A percentile compares a stretch with the other conserved stretches of the same genome.
phyloP scores from a whole-genome alignment of 164 flowering plant genomes.

The Kingdonia uniflora region DNA sequence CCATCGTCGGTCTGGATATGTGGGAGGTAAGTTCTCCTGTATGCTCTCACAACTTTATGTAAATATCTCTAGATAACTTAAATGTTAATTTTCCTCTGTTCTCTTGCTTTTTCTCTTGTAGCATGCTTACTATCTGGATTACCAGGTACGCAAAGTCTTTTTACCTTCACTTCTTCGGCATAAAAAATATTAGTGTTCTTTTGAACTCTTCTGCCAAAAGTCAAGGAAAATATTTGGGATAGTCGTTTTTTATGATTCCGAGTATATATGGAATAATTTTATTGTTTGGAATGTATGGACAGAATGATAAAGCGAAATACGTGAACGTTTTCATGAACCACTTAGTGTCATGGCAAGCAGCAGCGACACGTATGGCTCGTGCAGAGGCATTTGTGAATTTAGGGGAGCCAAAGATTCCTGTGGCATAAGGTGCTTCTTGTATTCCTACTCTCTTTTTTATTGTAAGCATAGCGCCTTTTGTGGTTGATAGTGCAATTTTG shows the following conservation, averaged over 20 bases:
- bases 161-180: not conserved
- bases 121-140: slow-evolving; percentile 89
- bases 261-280: not conserved
- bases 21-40: slow-evolving; percentile 60
- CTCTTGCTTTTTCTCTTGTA: slow-evolving; percentile 28
- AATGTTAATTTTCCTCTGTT: slow-evolving; percentile 1
- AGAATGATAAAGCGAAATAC: slow-evolving; percentile 68
- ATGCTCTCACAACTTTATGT: not conserved
- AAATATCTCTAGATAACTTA: not conserved
- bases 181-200: not conserved
- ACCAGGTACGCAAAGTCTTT: slow-evolving; percentile 41
- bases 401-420: slow-evolving; percentile 82
- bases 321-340: slow-evolving; percentile 59
- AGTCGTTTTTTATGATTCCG: not conserved
- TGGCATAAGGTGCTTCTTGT: slow-evolving; percentile 37
- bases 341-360: slow-evolving; percentile 84
- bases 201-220: not conserved
- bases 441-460: no score
- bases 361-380: slow-evolving; percentile 51
- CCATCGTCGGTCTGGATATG: slow-evolving; percentile 68
- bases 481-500: no score
- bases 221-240: not conserved
- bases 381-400: slow-evolving; percentile 84
- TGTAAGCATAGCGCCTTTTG: no score
- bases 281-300: slow-evolving; percentile 9